These are phyloP conservation scores for Setaria italica DNA, from an alignment of 202 grass and related monocot species.

Conservation along the genomic window DNA sequence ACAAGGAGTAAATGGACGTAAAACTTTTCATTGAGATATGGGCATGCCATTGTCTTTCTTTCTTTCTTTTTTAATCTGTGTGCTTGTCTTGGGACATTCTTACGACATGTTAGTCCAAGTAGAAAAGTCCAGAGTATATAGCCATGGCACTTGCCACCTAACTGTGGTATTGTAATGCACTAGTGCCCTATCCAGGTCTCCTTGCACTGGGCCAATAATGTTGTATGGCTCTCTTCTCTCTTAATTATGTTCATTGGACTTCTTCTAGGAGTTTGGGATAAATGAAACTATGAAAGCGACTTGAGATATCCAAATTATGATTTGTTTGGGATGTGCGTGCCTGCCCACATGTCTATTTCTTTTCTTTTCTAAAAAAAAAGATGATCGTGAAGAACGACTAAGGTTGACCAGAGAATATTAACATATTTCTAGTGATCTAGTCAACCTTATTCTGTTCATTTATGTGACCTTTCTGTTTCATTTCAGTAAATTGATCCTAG, in stretches of 20 bases:
- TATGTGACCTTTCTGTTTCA: conserved; percentile 15
- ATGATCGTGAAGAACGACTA: conserved; percentile 8
- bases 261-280: background rate
- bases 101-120: conserved; percentile 24
- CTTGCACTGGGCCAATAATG: background rate
- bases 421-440: conserved; percentile 4
- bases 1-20: conserved; percentile 2
- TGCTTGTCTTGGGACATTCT: conserved; percentile 46
- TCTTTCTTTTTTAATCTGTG: conserved; percentile 17
- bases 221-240: background rate
- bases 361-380: conserved; percentile 12
- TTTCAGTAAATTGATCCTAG: background rate
- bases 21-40: conserved; percentile 17
- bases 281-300: background rate
- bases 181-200: conserved; percentile 1
- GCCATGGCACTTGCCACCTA: conserved; percentile 15
- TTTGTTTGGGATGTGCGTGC: background rate
- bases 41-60: conserved; percentile 18
- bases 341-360: background rate
- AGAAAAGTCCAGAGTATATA: conserved; percentile 43
- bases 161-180: conserved; percentile 6
- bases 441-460: background rate
- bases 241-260: conserved; percentile 33
- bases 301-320: conserved; percentile 18
- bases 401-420: background rate